Base-by-base conservation (phyloP, 768 basidiomycete species). In the Tephrocybe rancida region DNA sequence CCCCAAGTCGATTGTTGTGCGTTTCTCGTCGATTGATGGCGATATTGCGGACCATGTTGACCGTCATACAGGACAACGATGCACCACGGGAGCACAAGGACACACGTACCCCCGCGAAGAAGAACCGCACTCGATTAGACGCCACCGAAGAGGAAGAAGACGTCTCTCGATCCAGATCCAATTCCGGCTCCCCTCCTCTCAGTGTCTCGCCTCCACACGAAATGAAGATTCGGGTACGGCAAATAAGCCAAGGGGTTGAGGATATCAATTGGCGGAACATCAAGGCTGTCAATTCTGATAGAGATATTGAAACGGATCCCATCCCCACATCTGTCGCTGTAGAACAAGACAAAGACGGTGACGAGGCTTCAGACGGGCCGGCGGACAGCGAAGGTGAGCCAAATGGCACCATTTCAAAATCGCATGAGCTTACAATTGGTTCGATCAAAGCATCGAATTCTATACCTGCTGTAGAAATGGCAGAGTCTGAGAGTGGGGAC, bases 161-260 rank as follows among this genome's bases (percentile, higher is more conserved):
- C 60, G 56, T 43, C 18, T 57, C 68, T 42, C 69, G 72, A 44
- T 78, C 77, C 16, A 67, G 75, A 56, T 77, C 77, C 8, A 71
- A 67, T 35, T 77, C 79, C 1, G 67, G 68, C 57, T 75, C 78
- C 19, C 73, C 77, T 44, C 77, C 81, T 47, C 62, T 71, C 58
- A 76, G 77, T 48, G 77, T 75, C 50, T 90, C 90, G n/a, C 88
- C 90, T 3, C 86, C 85, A 3, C 82, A 84, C 59, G 88, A 90
- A 69, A 82, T 87, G 71, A 90, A 88, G 74, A 80, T 81, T 44
- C 72, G 73, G 63, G 83, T 88, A 53, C 80, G 86, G 47, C 88
- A 90, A 72, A 88, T 90, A 61, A 89, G 87, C 57, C 85, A 85
- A 63, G 86, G 87, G 24, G 88, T 90, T 27, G 88, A 89, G 67